Evolutionary conservation across 805 yeast genomes (phyloP).

Genomic region (Teunomyces lycoperdinae): DNA sequence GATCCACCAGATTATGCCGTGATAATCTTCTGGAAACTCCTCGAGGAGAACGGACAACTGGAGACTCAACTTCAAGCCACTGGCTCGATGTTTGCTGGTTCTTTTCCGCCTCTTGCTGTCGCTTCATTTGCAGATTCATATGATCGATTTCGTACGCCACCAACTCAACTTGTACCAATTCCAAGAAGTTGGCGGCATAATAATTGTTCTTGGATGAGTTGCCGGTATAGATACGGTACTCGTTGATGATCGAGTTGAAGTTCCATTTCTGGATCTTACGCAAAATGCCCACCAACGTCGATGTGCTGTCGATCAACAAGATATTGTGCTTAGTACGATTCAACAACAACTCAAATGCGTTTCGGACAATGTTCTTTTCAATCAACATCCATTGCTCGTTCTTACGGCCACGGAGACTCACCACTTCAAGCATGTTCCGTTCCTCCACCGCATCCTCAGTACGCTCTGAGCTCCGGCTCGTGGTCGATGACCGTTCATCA

Average conservation of each 20-base stretch:
- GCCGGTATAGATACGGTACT: slow-evolving; percentile 67
- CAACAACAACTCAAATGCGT: slow-evolving; percentile 63
- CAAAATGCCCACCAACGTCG: slow-evolving; percentile 75
- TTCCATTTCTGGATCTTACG: slow-evolving; percentile 88
- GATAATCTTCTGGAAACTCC: not conserved
- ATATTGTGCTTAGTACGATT: slow-evolving; percentile 65
- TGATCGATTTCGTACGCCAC: slow-evolving; percentile 40
- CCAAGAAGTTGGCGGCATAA: slow-evolving; percentile 78
- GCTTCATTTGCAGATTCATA: slow-evolving; percentile 18
- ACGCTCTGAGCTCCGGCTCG: slow-evolving; percentile 7
- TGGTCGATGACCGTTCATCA: slow-evolving; percentile 6
- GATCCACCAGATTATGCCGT: slow-evolving; percentile 11
- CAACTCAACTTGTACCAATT: slow-evolving; percentile 59
- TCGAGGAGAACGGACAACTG: not conserved
- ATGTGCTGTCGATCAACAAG: slow-evolving; percentile 74
- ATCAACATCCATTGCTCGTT: slow-evolving; percentile 75
- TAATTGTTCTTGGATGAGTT: slow-evolving; percentile 73
- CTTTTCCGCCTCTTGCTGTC: slow-evolving; percentile 9
- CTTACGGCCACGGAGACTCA: slow-evolving; percentile 20
- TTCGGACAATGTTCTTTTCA: slow-evolving; percentile 60
- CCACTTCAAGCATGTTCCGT: slow-evolving; percentile 18
- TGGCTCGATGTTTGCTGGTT: not conserved
- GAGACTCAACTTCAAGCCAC: not conserved
- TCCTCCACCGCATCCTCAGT: slow-evolving; percentile 1
- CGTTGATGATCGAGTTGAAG: slow-evolving; percentile 77